Percentiles rank a stretch among this genome's conserved stretches.
These are phyloP conservation scores for Glycine soja DNA, from an alignment of 306 rosid species.

Conservation along the genomic window DNA sequence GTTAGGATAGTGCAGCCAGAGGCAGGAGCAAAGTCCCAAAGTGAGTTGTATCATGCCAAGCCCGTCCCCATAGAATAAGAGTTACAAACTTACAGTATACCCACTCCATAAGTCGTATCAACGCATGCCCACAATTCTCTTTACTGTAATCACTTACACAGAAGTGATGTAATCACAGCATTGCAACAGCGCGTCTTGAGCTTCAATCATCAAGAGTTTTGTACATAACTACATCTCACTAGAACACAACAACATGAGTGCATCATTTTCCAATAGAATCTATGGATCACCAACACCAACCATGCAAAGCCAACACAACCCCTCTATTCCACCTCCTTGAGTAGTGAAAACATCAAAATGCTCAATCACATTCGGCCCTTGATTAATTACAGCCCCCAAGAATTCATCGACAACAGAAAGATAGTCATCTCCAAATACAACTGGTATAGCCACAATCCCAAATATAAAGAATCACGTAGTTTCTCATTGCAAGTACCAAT, in stretches of 20 bases:
- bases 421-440: not conserved
- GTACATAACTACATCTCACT: not conserved
- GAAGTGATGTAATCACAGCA: not conserved
- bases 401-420: slow-evolving; percentile 4
- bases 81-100: not conserved
- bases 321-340: not conserved
- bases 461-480: not conserved
- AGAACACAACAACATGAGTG: not conserved
- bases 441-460: not conserved
- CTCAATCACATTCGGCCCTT: not conserved
- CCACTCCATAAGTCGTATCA: not conserved
- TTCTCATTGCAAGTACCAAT: slow-evolving; percentile 15
- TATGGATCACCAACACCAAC: not conserved
- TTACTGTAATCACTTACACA: not conserved
- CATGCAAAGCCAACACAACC: not conserved
- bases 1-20: not conserved
- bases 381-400: not conserved
- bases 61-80: not conserved
- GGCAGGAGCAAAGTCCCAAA: not conserved
- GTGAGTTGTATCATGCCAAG: not conserved
- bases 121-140: not conserved
- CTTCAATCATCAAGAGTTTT: not conserved
- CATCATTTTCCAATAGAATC: not conserved
- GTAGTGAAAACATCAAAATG: slow-evolving; percentile 12
- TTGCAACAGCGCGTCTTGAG: not conserved